phyloP scores from a whole-genome alignment of 352 stramenopile species.

The Halophytophthora polymorphica region DNA sequence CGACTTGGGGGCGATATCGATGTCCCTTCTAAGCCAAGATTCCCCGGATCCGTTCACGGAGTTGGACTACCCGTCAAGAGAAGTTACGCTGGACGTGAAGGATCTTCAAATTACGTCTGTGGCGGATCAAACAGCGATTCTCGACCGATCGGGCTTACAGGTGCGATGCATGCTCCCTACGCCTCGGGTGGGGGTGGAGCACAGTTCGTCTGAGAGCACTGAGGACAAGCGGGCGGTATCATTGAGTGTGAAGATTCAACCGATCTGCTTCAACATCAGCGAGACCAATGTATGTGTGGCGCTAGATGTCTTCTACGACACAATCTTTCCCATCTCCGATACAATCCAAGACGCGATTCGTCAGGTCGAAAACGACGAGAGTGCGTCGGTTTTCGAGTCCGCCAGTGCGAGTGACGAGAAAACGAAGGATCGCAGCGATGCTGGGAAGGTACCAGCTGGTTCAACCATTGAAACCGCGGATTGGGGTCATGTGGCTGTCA shows the following conservation, averaged over 20 bases:
- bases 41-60: conserved; percentile 2
- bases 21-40: conserved; percentile 17
- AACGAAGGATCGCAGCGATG: conserved; percentile 5
- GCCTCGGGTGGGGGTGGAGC: conserved; percentile 3
- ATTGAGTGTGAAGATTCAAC: conserved; percentile 28
- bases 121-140: conserved; percentile 26
- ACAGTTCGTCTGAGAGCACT: background rate
- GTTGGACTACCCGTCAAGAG: conserved; percentile 4
- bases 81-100: conserved; percentile 20
- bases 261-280: conserved; percentile 44
- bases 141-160: conserved; percentile 37
- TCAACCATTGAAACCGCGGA: conserved; percentile 2
- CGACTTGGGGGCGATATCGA: conserved; percentile 49
- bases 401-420: conserved; percentile 6
- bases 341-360: conserved; percentile 19
- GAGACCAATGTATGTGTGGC: conserved; percentile 36
- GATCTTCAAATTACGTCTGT: conserved; percentile 30
- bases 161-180: conserved; percentile 20
- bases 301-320: conserved; percentile 33
- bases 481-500: conserved; percentile 19
- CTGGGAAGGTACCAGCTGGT: background rate
- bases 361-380: conserved; percentile 20
- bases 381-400: conserved; percentile 10
- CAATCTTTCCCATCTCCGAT: conserved; percentile 30
- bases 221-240: conserved; percentile 8